Base-by-base conservation (phyloP, 2,329 filamentous ascomycete genomes). In the Claviceps sp. region DNA sequence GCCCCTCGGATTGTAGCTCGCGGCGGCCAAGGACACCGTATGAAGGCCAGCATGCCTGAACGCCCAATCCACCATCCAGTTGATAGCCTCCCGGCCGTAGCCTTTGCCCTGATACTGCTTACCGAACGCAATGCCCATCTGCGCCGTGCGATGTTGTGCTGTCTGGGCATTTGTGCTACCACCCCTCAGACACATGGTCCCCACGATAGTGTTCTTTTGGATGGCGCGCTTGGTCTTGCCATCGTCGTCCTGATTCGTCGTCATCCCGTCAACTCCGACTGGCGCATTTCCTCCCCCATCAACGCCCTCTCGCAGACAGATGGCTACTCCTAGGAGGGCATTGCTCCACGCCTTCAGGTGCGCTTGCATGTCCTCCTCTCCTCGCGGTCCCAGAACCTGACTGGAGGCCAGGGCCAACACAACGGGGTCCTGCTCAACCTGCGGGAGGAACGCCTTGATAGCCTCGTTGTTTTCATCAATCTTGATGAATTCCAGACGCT, bases 21-120 rank as follows among this genome's bases (percentile, higher is more conserved):
- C 68, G 5, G 65, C 66, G 7, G 60, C 57, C 16, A 76, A 64
- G 38, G 60, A 61, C 34, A 76, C 65, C 9, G 67, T 62, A 55
- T 76, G 73, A 62, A 76, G 55, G 8, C 68, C 69, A 3, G 63
- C 70, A 30, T 64, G 62, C 34, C 55, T 55, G 57, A 76, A 77
- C 0, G 68, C 68, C 66, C 71, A 76, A 46, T 70, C 64, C n/a
- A 74, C 56, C 6, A 62, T 66, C 72, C 72, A 77, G 34, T 62
- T 60, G 52, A 76, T 69, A 4, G 71, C 69, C 57, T 76, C 73
- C 18, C 58, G 58, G 5, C 73, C 73, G 55, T 75, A 76, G 0
- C 73, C 71, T 38, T 62, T 56, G 20, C 62, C 60, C 53, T 73
- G 69, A 55, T 67, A 65, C 5, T 51, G 37, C 1, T 60, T 56